Evolutionary conservation across 208 protist species (phyloP).

Genomic region (Trichomonas vaginalis): DNA sequence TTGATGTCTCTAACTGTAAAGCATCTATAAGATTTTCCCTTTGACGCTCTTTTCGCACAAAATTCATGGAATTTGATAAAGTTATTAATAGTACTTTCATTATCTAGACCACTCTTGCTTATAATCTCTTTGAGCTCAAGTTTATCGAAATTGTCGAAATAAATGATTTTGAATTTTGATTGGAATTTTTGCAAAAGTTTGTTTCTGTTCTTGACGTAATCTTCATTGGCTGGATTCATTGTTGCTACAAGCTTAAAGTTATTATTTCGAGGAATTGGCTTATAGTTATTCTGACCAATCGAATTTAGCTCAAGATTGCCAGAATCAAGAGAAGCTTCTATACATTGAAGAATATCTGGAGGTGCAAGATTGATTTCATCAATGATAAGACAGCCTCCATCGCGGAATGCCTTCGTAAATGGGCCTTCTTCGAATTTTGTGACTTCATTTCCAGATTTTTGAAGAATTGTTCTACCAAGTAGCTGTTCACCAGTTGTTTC

Average conservation of each 20-base stretch:
- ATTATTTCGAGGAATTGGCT: neutral
- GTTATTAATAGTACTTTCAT: neutral
- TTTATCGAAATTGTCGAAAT: neutral
- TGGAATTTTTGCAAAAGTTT: neutral
- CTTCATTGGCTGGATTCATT: neutral
- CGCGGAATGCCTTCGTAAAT: neutral
- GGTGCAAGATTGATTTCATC: constrained; percentile 10
- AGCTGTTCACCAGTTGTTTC: neutral
- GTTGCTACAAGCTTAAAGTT: neutral
- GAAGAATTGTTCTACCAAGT: neutral
- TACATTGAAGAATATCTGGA: neutral
- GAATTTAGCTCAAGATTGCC: neutral
- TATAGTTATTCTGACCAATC: neutral
- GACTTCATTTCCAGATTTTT: neutral
- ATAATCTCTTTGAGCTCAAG: neutral
- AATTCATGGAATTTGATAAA: neutral
- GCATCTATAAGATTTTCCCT: neutral
- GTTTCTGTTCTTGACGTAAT: neutral
- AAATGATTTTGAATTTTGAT: neutral
- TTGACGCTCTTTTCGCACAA: neutral
- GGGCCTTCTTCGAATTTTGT: neutral
- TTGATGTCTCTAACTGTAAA: neutral
- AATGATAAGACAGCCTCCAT: neutral
- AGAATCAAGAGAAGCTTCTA: constrained; percentile 6
- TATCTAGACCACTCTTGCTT: neutral